Conservation (phyloP, 2,329 filamentous ascomycete genomes). For the Exserohilum rostratum region DNA sequence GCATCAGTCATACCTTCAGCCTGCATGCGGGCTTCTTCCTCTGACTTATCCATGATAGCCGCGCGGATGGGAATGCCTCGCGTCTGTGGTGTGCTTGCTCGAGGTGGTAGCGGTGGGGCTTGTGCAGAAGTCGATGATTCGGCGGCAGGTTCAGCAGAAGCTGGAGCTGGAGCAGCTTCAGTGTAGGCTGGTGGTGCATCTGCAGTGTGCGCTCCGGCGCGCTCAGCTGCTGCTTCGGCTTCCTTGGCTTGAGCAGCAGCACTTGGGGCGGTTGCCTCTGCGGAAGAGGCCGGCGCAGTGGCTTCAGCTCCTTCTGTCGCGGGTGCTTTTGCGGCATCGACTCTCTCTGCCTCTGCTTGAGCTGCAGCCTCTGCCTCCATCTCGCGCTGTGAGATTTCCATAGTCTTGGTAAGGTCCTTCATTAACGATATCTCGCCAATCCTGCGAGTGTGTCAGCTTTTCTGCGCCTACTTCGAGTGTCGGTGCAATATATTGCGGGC, state of each 20-base stretch:
- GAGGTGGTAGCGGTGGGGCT: conserved; percentile 47
- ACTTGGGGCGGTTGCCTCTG: conserved; percentile 23
- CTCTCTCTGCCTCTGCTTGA: conserved; percentile 51
- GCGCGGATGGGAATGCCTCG: conserved; percentile 74
- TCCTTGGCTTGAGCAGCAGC: conserved; percentile 53
- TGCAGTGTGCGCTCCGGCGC: conserved; percentile 40
- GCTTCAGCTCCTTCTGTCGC: conserved; percentile 20
- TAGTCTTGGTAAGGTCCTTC: conserved; percentile 96
- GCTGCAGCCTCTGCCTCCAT: conserved; percentile 72
- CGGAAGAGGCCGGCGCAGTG: conserved; percentile 10
- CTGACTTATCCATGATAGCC: conserved; percentile 85
- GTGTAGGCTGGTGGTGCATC: conserved; percentile 48
- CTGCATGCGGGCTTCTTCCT: conserved; percentile 73
- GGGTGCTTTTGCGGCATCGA: conserved; percentile 27
- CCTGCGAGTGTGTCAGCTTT: conserved; percentile 36
- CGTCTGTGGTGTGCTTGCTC: conserved; percentile 58
- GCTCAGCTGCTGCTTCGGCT: conserved; percentile 50
- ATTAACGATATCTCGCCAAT: conserved; percentile 98
- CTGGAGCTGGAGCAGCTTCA: conserved; percentile 39
- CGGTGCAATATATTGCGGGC: neutral
- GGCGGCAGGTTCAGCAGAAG: conserved; percentile 55
- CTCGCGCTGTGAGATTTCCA: conserved; percentile 93
- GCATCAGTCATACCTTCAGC: conserved; percentile 71
- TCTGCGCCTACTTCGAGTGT: neutral
- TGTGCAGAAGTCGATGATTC: conserved; percentile 37